Evolutionary conservation across 371 early-diverging fungal genomes (phyloP).

Genomic region (Nematocida sp.): DNA sequence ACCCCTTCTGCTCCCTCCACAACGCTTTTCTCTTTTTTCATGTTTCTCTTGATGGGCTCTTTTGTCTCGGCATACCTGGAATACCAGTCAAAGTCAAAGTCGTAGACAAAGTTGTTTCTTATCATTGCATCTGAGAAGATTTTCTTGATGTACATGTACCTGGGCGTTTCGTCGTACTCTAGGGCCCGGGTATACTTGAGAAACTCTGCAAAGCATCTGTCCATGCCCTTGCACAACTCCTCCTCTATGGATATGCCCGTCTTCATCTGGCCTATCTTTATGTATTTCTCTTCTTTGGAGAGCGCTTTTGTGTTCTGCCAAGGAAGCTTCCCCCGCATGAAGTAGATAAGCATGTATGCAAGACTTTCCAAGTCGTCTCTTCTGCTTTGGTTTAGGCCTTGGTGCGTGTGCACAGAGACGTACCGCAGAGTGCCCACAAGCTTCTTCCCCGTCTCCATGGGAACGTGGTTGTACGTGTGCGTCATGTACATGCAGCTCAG

Average conservation of each 20-base stretch:
- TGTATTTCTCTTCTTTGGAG: slow-evolving; percentile 46
- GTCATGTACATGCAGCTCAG: slow-evolving; percentile 52
- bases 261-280: slow-evolving; percentile 43
- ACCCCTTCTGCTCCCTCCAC: too few relatives aligned
- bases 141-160: slow-evolving; percentile 67
- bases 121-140: slow-evolving; percentile 48
- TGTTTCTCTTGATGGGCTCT: slow-evolving; percentile 33
- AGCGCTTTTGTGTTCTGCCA: slow-evolving; percentile 55
- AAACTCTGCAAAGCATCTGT: slow-evolving; percentile 66
- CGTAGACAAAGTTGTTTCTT: slow-evolving; percentile 39
- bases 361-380: slow-evolving; percentile 61
- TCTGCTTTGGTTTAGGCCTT: slow-evolving; percentile 49
- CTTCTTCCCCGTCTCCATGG: slow-evolving; percentile 39
- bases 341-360: slow-evolving; percentile 60
- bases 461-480: slow-evolving; percentile 46
- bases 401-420: slow-evolving; percentile 56
- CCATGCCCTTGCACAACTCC: slow-evolving; percentile 45
- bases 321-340: slow-evolving; percentile 59
- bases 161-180: slow-evolving; percentile 88
- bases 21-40: slow-evolving; percentile 15
- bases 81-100: slow-evolving; percentile 50
- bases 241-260: neutral
- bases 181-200: slow-evolving; percentile 81
- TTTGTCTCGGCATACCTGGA: slow-evolving; percentile 22
- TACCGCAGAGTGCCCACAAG: slow-evolving; percentile 61